phyloP scores from a whole-genome alignment of 1,139 yeast species.

The Ogataea hybrid region DNA sequence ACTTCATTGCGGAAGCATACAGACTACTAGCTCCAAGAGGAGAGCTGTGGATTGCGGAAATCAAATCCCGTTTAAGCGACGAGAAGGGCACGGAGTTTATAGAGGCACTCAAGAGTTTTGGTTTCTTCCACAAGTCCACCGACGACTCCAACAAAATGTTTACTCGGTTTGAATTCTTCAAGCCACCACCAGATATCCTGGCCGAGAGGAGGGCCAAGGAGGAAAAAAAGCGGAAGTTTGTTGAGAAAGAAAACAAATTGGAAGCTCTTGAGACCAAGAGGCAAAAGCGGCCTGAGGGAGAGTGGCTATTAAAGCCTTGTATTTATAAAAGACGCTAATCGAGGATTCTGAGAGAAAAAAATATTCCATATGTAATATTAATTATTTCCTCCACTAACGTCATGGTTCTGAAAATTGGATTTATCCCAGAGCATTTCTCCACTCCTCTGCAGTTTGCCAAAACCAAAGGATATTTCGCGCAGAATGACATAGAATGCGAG shows the following conservation, averaged over 20 bases:
- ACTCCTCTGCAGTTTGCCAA: conserved; percentile 80
- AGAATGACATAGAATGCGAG: conserved; percentile 50
- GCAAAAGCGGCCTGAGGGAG: conserved; percentile 65
- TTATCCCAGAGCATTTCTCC: conserved; percentile 88
- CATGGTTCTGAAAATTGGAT: conserved; percentile 57
- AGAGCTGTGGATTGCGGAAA: conserved; percentile 96
- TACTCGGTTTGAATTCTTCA: conserved; percentile 88
- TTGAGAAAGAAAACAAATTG: conserved; percentile 60
- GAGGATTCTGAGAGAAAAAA: not conserved
- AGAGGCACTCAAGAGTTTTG: conserved; percentile 68
- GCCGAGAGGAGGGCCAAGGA: conserved; percentile 64
- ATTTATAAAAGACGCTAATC: conserved; percentile 82
- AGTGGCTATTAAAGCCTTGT: conserved; percentile 93
- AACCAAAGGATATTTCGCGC: conserved; percentile 52
- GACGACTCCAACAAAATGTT: conserved; percentile 93
- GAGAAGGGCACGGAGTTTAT: conserved; percentile 71
- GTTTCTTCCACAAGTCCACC: conserved; percentile 84
- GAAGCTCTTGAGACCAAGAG: conserved; percentile 59
- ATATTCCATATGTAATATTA: conserved; percentile 1
- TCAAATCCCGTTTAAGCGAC: conserved; percentile 85
- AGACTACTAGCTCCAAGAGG: conserved; percentile 88
- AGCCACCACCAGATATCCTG: conserved; percentile 71
- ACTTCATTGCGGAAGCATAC: conserved; percentile 86
- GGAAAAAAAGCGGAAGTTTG: conserved; percentile 65
- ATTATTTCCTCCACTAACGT: not conserved